Base-by-base conservation (phyloP, 805 yeast species). In the Clavispora vitiphila region DNA sequence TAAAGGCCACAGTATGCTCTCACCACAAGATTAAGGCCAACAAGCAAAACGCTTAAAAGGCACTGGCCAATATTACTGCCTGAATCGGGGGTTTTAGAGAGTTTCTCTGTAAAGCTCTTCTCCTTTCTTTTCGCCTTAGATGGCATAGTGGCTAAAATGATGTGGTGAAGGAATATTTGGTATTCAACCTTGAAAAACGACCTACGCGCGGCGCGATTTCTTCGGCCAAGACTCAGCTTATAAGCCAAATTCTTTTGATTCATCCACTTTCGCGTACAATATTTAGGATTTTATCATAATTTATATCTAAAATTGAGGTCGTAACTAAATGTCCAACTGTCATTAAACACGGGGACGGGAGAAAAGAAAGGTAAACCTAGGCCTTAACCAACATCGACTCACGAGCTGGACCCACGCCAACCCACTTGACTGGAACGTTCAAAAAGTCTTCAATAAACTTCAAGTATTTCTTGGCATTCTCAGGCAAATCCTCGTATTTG, bases 341-440 rank as follows among this genome's bases (percentile, higher is more conserved):
- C 32, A 6, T 6, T 29, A 15, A 20, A 29, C 32, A 7, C 5
- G 5, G 16, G 32, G 32, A 16, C 32, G 10, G 20, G 10, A 29
- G 32, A 29, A 29, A n/a, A 29, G 12, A 29, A 29, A 15, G 32
- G 20, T 2, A n/a, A 8, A 10, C 22, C 19, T 39, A 44, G 21
- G 52, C 49, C 62, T 80, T 83, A 54, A 78, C 80, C 55, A 89
- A 75, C 96, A 89, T 90, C 27, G 90, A 81, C 43, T 85, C 95
- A 72, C 98, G 86, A 40, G 88, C 96, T 49, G 99, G 97, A 49
- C 99, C 99, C 43, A 96, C 93, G 62, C 99, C 99, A 48, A 93
- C 93, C 97, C 97, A 93, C 64, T 84, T 85, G 49, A 93, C 77
- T 42, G 95, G 96, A 44, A 87, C 91, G 37, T 76, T 74, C 48